Evolutionary conservation across 2,329 filamentous ascomycete genomes (phyloP), one percentile per base, ranked within the genome.

Genomic region (Penicillium sp.): DNA sequence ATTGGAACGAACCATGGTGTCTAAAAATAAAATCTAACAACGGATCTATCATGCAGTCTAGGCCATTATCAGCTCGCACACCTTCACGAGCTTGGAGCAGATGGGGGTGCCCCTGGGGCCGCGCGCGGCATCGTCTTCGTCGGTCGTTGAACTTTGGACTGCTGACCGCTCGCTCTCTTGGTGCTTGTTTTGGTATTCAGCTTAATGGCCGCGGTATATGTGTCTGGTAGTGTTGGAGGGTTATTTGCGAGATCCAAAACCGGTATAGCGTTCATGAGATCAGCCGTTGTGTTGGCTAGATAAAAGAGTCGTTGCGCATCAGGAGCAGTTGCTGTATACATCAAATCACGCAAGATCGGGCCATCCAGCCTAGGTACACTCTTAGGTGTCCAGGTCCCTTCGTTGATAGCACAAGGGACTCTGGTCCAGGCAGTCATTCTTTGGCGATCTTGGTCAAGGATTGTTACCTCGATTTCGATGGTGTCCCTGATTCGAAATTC

Each of bases 351-450:
- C 16, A 51, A 2, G 14, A 51, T 9, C 13, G 42, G 42, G 3
- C 48, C 48, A 5, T 51, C 42, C 21, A 51, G 22, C 10, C 48
- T 22, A 7, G 48, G 48, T 1, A 39, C 10, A 1, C 0, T 5
- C 16, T 22, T 18, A 1, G 13, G 16, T 22, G 10, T 27, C 48
- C 48, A 51, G 6, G 3, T 3, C 3, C 42, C 48, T n/a, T 10
- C 10, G 4, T 7, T 16, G 18, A 51, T n/a, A 13, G 6, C 14
- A 13, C 48, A 51, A 1, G 27, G n/a, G 9, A 38, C 29, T 31
- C 48, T 40, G 22, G 31, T 40, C 48, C 48, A 51, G 31, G 48
- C 2, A 4, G 18, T 40, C 42, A 46, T 51, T 22, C 34, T 39
- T 10, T 32, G 6, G 7, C 42, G 41, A 27, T 40, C 10, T 2